Percentiles rank a stretch among this genome's conserved stretches.
phyloP scores from a whole-genome alignment of 2,329 filamentous ascomycete genomes.

The Ceratocystis papillata region DNA sequence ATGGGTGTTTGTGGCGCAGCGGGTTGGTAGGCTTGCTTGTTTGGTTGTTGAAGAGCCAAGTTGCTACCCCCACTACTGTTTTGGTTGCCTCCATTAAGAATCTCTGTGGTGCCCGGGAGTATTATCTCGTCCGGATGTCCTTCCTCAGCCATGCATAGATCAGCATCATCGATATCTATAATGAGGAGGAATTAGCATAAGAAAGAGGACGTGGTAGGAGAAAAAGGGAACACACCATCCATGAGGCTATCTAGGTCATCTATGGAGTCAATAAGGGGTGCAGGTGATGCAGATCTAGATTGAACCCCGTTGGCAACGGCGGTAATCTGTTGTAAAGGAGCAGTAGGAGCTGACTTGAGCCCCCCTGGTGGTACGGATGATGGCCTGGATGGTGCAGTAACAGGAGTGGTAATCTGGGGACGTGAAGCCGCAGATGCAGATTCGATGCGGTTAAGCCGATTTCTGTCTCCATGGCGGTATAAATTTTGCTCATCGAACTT shows the following conservation, averaged over 20 bases:
- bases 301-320: constrained; percentile 26
- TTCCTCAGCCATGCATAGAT: constrained; percentile 59
- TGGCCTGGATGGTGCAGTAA: not conserved
- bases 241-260: constrained; percentile 27
- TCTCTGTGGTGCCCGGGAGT: constrained; percentile 33
- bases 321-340: constrained; percentile 30
- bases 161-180: constrained; percentile 63
- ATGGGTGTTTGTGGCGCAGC: constrained; percentile 15
- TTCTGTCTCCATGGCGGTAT: constrained; percentile 61
- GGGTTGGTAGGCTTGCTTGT: constrained; percentile 14
- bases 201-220: not conserved
- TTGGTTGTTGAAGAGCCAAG: constrained; percentile 25
- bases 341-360: constrained; percentile 13
- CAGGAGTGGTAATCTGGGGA: not conserved
- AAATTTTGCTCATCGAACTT: constrained; percentile 69
- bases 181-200: not conserved
- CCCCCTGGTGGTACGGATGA: not conserved
- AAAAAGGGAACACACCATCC: constrained; percentile 25
- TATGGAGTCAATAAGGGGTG: constrained; percentile 22
- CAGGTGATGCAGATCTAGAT: constrained; percentile 20
- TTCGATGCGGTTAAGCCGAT: constrained; percentile 15
- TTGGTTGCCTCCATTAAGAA: not conserved
- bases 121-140: constrained; percentile 68
- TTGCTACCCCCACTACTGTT: constrained; percentile 21
- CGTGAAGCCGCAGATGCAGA: not conserved